Percentiles rank a stretch among this genome's conserved stretches.
Evolutionary conservation across 1,139 yeast genomes (phyloP).

Genomic region (Torulaspora globosa): DNA sequence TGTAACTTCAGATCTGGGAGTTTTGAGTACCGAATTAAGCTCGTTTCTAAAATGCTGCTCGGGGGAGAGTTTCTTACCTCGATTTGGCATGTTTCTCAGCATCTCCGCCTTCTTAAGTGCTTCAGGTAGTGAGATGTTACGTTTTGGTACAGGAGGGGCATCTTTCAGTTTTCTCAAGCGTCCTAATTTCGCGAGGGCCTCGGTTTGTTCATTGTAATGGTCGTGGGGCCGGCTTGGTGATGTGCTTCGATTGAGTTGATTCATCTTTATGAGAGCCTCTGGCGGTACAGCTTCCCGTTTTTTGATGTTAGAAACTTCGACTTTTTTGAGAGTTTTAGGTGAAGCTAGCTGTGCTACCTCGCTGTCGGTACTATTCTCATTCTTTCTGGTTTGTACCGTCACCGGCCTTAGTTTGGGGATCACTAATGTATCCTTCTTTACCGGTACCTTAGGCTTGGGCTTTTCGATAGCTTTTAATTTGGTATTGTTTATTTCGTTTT

Average conservation of each 20-base stretch:
- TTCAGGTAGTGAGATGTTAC: constrained; percentile 35
- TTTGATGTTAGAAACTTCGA: background rate
- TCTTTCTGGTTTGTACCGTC: constrained; percentile 1
- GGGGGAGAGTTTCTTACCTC: constrained; percentile 2
- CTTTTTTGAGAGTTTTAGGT: background rate
- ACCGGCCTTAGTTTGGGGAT: constrained; percentile 18
- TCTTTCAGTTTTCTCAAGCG: constrained; percentile 19
- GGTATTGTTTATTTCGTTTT: constrained; percentile 8
- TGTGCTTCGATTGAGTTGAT: constrained; percentile 8
- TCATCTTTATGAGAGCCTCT: constrained; percentile 6
- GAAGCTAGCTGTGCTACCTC: background rate
- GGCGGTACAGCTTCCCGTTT: background rate
- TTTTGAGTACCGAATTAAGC: constrained; percentile 15
- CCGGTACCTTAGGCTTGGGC: constrained; percentile 16
- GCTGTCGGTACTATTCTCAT: background rate
- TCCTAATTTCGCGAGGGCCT: constrained; percentile 18
- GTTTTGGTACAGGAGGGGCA: constrained; percentile 28
- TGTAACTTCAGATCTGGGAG: constrained; percentile 4
- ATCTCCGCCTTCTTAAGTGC: constrained; percentile 31
- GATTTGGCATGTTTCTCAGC: constrained; percentile 6
- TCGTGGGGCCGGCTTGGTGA: background rate
- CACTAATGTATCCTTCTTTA: constrained; percentile 10
- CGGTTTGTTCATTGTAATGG: constrained; percentile 13
- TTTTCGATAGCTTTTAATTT: constrained; percentile 12
- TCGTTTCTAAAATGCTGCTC: constrained; percentile 1